Evolutionary conservation across 1,284 basidiomycete species (phyloP).

Genomic region (Tilletia horrida): DNA sequence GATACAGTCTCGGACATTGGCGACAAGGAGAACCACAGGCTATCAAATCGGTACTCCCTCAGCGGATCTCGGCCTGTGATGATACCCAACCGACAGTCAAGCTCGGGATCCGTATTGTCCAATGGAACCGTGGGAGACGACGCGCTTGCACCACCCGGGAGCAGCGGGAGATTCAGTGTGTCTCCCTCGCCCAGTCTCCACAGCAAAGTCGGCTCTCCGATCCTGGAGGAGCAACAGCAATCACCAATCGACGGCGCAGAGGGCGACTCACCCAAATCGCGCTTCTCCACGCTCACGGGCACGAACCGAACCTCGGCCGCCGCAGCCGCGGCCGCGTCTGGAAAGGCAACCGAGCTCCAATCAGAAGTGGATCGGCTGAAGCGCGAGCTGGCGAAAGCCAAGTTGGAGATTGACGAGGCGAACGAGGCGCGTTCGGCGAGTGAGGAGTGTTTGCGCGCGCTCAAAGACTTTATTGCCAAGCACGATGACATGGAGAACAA

Average conservation of each 20-base stretch:
- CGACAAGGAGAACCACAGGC: background rate
- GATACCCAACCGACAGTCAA: background rate
- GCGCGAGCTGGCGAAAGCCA: slow-evolving; percentile 35
- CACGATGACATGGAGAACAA: slow-evolving; percentile 27
- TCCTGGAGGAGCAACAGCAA: slow-evolving; percentile 6
- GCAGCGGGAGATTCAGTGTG: background rate
- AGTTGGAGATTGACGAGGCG: slow-evolving; percentile 40
- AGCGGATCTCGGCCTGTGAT: background rate
- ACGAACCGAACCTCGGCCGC: background rate
- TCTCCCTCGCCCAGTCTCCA: slow-evolving; percentile 13
- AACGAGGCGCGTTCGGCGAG: slow-evolving; percentile 49
- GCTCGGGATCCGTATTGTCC: background rate
- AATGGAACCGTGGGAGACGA: background rate
- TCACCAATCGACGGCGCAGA: background rate
- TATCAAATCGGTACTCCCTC: background rate
- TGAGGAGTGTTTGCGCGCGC: slow-evolving; percentile 42
- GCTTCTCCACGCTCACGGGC: background rate
- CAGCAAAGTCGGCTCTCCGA: slow-evolving; percentile 10
- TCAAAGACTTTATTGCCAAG: slow-evolving; percentile 31
- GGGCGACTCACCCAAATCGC: background rate
- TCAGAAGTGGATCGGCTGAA: slow-evolving; percentile 36
- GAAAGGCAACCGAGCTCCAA: slow-evolving; percentile 17
- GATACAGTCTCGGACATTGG: slow-evolving; percentile 6
- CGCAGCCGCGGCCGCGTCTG: background rate
- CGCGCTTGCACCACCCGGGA: background rate